Evolutionary conservation across 2,329 filamentous ascomycete genomes (phyloP).

Genomic region (Corinectria fuckeliana): DNA sequence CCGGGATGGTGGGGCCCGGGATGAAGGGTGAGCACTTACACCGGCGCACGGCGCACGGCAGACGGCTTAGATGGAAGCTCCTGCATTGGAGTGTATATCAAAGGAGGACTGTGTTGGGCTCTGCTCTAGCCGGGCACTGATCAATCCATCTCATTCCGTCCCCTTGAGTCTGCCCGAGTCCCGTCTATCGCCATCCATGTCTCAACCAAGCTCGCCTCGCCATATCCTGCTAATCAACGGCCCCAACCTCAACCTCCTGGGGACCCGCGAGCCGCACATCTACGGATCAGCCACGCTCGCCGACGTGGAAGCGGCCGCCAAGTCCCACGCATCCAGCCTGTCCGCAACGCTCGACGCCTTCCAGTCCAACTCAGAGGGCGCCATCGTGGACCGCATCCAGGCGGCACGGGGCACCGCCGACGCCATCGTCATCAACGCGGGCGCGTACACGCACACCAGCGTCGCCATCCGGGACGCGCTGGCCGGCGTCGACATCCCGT

Average conservation of each 20-base stretch:
- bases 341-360: slow-evolving; percentile 61
- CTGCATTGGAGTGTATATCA: slow-evolving; percentile 8
- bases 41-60: background rate
- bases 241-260: slow-evolving; percentile 83
- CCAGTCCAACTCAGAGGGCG: slow-evolving; percentile 82
- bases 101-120: background rate
- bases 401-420: slow-evolving; percentile 64
- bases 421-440: slow-evolving; percentile 78
- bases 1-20: slow-evolving; percentile 21
- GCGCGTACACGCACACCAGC: slow-evolving; percentile 77
- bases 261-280: slow-evolving; percentile 74
- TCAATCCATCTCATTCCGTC: background rate
- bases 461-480: slow-evolving; percentile 79
- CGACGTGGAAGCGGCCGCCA: slow-evolving; percentile 61
- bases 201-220: slow-evolving; percentile 42
- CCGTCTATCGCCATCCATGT: too few relatives aligned
- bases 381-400: slow-evolving; percentile 76
- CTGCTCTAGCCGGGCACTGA: background rate
- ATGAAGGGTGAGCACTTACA: slow-evolving; percentile 5
- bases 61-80: background rate
- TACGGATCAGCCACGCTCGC: slow-evolving; percentile 74
- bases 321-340: slow-evolving; percentile 56
- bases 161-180: too few relatives aligned
- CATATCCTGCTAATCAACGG: slow-evolving; percentile 77
- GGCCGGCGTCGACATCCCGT: slow-evolving; percentile 71